Base-by-base conservation (phyloP, 345 rosid species). In the Ceriops zippeliana region DNA sequence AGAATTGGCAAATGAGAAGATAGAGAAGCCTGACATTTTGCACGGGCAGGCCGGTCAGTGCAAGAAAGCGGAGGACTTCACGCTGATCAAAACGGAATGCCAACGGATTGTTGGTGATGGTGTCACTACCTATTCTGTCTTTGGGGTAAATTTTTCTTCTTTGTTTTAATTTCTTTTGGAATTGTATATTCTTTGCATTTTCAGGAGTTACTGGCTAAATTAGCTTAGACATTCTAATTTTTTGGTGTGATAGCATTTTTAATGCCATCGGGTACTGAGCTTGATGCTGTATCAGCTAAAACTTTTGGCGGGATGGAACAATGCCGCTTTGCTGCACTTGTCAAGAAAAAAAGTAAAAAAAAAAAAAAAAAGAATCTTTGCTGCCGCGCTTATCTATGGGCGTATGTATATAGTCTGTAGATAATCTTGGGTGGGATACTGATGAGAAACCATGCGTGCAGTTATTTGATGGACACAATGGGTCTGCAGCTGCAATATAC, bases 391-490 rank as follows among this genome's bases (percentile, higher is more conserved):
- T 10, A 51, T n/a, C 6, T 47, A 24, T 19, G 6, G 38, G 9
- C 30, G 17, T 51, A 28, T 51, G 5, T n/a, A 9, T 68, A n/a
- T 22, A 47, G 47, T 24, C 46, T 63, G 2, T 69, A 13, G 30
- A 54, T 30, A 72, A 8, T 52, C 28, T 51, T 53, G 0, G 28
- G 56, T 57, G 21, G 65, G 30, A 60, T 75, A 42, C 52, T 66
- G 46, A 70, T 74, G 21, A 34, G 52, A 64, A 67, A 51, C 19
- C 27, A 8, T 73, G 17, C 68, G 71, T 81, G 84, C 85, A 96
- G 99, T 77, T 96, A 75, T 96, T 96, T 86, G 99, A 96, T 82
- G 99, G 99, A 34, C 99, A 96, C 70, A 96, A 96, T 73, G 99
- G 99, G 31, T 81, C 98, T 71, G 97, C 84, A 52, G 99, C 99